These are phyloP conservation scores for Leccinum subtestaceum DNA, from an alignment of 768 basidiomycete species.

Conservation along the genomic window DNA sequence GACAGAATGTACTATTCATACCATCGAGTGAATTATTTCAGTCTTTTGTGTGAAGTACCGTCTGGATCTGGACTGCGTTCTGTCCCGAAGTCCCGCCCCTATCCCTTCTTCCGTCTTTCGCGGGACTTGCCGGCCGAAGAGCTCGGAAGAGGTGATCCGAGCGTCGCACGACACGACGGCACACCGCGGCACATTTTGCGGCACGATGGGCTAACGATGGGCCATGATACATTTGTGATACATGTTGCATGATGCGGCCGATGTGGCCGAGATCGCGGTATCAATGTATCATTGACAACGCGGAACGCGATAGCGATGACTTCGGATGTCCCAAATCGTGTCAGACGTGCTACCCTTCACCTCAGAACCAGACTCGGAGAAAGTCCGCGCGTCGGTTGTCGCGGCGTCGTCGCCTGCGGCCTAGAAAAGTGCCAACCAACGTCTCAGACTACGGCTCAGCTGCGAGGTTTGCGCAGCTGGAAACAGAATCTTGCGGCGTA, in stretches of 20 bases:
- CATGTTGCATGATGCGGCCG: background rate
- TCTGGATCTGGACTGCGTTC: background rate
- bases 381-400: background rate
- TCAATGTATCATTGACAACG: background rate
- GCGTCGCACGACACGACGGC: no score
- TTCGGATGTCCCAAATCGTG: no score
- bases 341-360: background rate
- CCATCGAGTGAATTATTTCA: no score
- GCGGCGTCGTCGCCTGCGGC: background rate
- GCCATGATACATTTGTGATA: background rate
- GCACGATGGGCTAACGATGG: background rate
- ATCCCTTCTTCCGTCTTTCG: background rate
- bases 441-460: background rate
- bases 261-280: background rate
- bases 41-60: no score
- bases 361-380: no score
- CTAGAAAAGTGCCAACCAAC: no score
- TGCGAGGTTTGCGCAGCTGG: background rate
- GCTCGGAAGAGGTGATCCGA: background rate
- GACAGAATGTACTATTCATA: no score
- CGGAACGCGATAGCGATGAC: background rate
- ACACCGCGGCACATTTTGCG: background rate
- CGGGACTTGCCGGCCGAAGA: background rate
- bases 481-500: background rate
- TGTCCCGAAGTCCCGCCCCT: background rate